phyloP scores from a whole-genome alignment of 2,329 filamentous ascomycete genomes.

The Geosmithia flava region DNA sequence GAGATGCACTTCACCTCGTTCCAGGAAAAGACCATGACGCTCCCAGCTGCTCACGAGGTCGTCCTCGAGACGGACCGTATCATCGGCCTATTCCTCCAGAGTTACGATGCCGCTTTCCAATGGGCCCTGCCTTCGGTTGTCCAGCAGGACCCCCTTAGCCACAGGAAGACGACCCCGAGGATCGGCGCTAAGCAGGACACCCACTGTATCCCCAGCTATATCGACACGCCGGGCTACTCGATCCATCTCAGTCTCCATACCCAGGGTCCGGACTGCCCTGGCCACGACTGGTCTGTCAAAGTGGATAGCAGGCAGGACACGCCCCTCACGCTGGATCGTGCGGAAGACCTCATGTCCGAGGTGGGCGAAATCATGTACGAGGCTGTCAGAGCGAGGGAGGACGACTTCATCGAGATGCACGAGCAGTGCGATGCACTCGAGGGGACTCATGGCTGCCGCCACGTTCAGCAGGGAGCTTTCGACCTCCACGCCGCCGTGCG shows the following conservation, averaged over 20 bases:
- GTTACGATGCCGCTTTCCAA: slow-evolving; percentile 35
- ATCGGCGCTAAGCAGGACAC: slow-evolving; percentile 30
- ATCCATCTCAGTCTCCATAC: slow-evolving; percentile 32
- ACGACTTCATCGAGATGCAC: slow-evolving; percentile 26
- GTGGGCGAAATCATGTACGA: slow-evolving; percentile 27
- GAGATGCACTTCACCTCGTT: slow-evolving; percentile 35
- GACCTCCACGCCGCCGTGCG: slow-evolving; percentile 30
- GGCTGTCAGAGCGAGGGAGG: slow-evolving; percentile 25
- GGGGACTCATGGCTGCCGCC: slow-evolving; percentile 22
- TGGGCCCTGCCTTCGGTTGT: slow-evolving; percentile 31
- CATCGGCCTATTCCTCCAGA: slow-evolving; percentile 35
- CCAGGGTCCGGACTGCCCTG: slow-evolving; percentile 15
- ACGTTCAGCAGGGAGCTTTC: slow-evolving; percentile 29
- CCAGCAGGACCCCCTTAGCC: slow-evolving; percentile 20
- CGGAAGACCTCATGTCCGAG: slow-evolving; percentile 34
- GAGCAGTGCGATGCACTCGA: slow-evolving; percentile 20
- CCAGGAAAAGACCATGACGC: slow-evolving; percentile 32
- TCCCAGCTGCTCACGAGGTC: slow-evolving; percentile 30
- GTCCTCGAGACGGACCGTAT: slow-evolving; percentile 36
- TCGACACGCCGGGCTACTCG: slow-evolving; percentile 35
- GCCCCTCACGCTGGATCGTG: slow-evolving; percentile 30
- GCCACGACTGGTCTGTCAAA: slow-evolving; percentile 25
- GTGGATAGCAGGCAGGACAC: slow-evolving; percentile 34
- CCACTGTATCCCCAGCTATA: slow-evolving; percentile 34
- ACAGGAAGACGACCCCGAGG: slow-evolving; percentile 25